Conservation (phyloP, 2,329 filamentous ascomycete species). For the Penicillium sp. region DNA sequence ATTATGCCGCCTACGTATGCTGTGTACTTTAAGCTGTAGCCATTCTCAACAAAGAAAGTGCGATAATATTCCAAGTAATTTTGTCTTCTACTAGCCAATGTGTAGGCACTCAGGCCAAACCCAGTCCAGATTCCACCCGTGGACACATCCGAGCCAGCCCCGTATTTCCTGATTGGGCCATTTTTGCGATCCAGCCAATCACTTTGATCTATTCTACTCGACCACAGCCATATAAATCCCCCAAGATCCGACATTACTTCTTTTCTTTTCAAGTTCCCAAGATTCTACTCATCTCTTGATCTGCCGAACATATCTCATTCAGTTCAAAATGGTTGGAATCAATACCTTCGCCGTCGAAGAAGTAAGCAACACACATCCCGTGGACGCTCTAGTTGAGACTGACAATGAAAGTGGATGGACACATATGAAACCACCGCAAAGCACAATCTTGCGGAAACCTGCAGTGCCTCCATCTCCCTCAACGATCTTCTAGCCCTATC, state of each 20-base stretch:
- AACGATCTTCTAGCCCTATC: slow-evolving; percentile 64
- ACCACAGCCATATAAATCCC: not conserved
- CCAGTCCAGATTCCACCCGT: no score
- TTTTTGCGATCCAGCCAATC: slow-evolving; percentile 22
- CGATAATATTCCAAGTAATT: no score
- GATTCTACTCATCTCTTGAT: no score
- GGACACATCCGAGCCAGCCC: not conserved
- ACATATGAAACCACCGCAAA: slow-evolving; percentile 53
- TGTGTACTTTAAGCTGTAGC: no score
- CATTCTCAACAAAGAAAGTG: no score
- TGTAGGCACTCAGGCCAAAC: no score
- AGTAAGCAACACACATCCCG: slow-evolving; percentile 3
- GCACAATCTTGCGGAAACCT: slow-evolving; percentile 78
- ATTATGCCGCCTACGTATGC: no score
- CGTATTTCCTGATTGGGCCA: slow-evolving; percentile 12
- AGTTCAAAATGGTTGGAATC: slow-evolving; percentile 21
- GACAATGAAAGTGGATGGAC: slow-evolving; percentile 56
- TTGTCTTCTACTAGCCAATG: no score
- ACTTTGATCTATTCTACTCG: not conserved
- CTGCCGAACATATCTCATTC: no score
- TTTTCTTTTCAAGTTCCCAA: not conserved
- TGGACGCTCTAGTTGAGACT: not conserved
- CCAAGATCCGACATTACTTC: not conserved
- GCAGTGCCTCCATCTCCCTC: slow-evolving; percentile 72
- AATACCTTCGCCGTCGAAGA: slow-evolving; percentile 22